phyloP scores from a whole-genome alignment of 441 rosid species.

The Brassica hybrid region DNA sequence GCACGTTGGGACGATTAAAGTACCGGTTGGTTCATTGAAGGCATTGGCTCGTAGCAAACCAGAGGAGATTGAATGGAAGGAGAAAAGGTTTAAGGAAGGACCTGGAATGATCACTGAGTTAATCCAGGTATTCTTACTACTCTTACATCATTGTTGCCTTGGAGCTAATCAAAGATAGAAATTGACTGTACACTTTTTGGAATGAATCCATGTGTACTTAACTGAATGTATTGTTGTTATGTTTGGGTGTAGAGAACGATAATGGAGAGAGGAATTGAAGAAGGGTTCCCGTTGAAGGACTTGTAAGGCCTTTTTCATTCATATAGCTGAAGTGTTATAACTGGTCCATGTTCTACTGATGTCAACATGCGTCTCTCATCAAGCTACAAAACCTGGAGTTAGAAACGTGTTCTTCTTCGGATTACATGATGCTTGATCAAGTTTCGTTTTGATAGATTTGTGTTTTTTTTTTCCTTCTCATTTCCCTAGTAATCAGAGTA shows the following conservation, averaged over 20 bases:
- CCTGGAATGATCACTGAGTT: constrained; percentile 70
- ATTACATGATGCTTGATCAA: too few species aligned
- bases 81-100: constrained; percentile 61
- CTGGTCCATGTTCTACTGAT: constrained; percentile 2
- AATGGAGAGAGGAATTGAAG: constrained; percentile 60
- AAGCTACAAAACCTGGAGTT: neutral
- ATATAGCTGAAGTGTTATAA: neutral
- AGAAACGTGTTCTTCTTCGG: too few species aligned
- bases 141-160: neutral
- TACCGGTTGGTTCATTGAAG: constrained; percentile 57
- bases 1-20: constrained; percentile 73
- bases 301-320: constrained; percentile 9
- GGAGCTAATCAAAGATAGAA: constrained; percentile 1
- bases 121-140: constrained; percentile 63
- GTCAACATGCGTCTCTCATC: constrained; percentile 4
- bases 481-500: too few species aligned
- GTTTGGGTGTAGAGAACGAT: constrained; percentile 57
- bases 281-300: constrained; percentile 44
- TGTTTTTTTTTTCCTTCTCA: too few species aligned
- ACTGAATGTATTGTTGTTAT: neutral
- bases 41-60: constrained; percentile 49
- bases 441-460: too few species aligned
- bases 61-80: constrained; percentile 70
- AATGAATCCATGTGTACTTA: too few species aligned
- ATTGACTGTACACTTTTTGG: too few species aligned